Base-by-base conservation (phyloP, 352 stramenopile genomes). In the Halophytophthora batemanensis region DNA sequence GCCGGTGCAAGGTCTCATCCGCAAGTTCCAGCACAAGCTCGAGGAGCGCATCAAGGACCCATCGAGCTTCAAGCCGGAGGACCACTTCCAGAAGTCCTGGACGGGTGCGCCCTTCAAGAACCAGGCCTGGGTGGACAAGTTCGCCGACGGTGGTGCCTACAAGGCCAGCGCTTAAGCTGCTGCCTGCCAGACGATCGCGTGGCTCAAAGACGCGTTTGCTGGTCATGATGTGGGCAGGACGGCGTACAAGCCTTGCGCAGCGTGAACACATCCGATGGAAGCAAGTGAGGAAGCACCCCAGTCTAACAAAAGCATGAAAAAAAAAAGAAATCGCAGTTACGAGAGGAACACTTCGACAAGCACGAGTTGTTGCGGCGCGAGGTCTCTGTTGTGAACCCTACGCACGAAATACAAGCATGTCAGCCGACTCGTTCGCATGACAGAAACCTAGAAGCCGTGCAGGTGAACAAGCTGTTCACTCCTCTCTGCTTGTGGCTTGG, bases 11-110 rank as follows among this genome's bases (percentile, higher is more conserved):
- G 97, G 97, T 60, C 75, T 99, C 45, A 97, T 99, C 61, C 80
- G 96, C 62, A 97, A 98, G 74, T 99, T 99, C 74, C 97, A 98
- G 74, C 92, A 98, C 73, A 97, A 99, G 70, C 87, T 99, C 53
- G 95, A 98, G 53, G 92, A 99, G 65, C 93, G 97, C 48, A 98
- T 99, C 69, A 94, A 98, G 44, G 88, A 99, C 76, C 90, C 93
- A 21, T 84, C 86, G 40, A 90, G 74, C 52, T 98, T 98, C 71
- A 96, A 98, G 64, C 75, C 82, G 23, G 92, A 97, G 55, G 94
- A 98, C 62, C 87, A 97, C 59, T 98, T 98, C 71, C 85, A 95
- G 61, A 88, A 82, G 60, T 82, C 96, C 39, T 99, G 96, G 96
- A 94, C 89, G 44, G 97, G 97, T 53, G 87, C 96, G 45, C 81